Base-by-base conservation (phyloP, 1,139 yeast species). In the Geotrichum siamense region DNA sequence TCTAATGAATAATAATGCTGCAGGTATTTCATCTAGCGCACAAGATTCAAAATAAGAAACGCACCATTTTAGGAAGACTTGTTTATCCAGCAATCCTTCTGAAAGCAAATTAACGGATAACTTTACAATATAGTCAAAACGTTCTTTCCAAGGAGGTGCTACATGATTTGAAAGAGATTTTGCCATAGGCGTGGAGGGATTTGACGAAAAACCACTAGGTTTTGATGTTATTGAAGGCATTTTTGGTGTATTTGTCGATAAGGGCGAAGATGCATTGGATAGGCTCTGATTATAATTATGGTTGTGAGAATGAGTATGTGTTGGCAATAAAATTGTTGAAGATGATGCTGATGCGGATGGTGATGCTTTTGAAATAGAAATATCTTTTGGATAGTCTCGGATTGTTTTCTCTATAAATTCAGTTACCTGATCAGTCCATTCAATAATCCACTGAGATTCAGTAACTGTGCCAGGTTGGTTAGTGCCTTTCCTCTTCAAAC, bases 361-460 rank as follows among this genome's bases (percentile, higher is more conserved):
- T 2, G 30, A 38, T 38, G 41, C 13, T 38, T 38, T 38, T 3
- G 41, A 19, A 10, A 27, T 27, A n/a, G 28, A n/a, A 38, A 16
- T n/a, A 3, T 38, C 41, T 21, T 38, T 40, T 16, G 48, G 51
- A 29, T 45, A 53, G 21, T 54, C 55, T 17, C 50, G 47, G 3
- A 56, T 68, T 31, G 74, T 66, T 53, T 74, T 72, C 54, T 74
- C 78, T 20, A 80, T 57, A 54, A 74, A 82, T 47, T 76, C 79
- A 4, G 76, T 69, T 5, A 82, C 76, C 53, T 82, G 91, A 43
- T 78, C 85, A 0, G 95, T 83, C 96, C 96, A 87, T 58, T 86
- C 96, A 48, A 78, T 79, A 8, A 81, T 65, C 85, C 95, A 80
- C 44, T 74, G 79, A 16, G 67, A 61, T 50, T 79, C 83, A 13